Conservation (phyloP, 768 basidiomycete species). For the Hygrophoropsis aurantiaca region DNA sequence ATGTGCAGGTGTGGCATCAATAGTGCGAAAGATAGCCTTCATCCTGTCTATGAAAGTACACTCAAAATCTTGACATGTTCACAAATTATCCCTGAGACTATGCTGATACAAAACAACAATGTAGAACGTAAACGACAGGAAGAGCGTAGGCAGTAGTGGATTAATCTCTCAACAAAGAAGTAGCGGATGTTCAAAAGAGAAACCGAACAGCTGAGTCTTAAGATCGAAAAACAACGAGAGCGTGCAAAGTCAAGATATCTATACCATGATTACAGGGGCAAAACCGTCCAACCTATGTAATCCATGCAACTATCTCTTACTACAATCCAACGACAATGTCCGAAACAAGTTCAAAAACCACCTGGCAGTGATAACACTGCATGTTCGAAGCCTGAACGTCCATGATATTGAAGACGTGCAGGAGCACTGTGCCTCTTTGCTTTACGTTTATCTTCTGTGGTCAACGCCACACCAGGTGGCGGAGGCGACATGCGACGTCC, state of each 20-base stretch:
- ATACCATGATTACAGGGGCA: background rate
- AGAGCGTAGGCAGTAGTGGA: no score
- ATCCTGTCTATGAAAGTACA: no score
- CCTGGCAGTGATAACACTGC: constrained; percentile 59
- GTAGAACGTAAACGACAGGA: no score
- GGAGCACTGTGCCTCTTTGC: constrained; percentile 63
- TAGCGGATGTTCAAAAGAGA: no score
- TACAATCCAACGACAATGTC: background rate
- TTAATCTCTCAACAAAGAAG: no score
- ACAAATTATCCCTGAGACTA: no score
- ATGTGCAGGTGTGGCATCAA: constrained; percentile 36
- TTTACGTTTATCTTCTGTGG: constrained; percentile 32
- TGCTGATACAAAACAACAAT: no score
- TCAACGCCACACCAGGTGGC: constrained; percentile 13
- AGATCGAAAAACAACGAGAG: no score
- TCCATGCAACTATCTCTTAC: background rate
- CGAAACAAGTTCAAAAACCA: constrained; percentile 44
- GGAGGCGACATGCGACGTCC: constrained; percentile 49
- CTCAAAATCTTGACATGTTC: no score
- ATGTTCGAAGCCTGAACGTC: constrained; percentile 57
- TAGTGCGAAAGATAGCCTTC: background rate
- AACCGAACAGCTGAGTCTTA: no score
- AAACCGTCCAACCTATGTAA: background rate
- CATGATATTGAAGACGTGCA: constrained; percentile 51
- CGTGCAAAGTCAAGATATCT: constrained; percentile 5